These are phyloP conservation scores for Tetrahymena borealis DNA, from an alignment of 73 alveolate genomes.

Conservation along the genomic window DNA sequence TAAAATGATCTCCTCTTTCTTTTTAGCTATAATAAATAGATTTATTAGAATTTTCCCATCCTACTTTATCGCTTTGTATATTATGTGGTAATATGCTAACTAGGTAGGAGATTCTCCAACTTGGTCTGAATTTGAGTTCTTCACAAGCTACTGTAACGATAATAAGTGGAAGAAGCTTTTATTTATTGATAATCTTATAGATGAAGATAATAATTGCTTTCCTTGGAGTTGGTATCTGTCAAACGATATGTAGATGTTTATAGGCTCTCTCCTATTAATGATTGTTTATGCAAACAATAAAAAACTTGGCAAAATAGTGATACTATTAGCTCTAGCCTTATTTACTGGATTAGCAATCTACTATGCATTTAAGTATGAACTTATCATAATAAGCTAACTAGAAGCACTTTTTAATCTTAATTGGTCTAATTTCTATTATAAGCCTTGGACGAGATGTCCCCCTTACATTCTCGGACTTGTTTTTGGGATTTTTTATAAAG, in stretches of 20 bases:
- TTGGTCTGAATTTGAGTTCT: not conserved
- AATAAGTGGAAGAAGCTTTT: not conserved
- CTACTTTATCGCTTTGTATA: not conserved
- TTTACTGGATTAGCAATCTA: not conserved
- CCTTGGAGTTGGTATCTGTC: constrained; percentile 21
- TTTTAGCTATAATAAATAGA: not conserved
- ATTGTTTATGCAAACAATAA: not conserved
- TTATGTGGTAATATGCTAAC: not conserved
- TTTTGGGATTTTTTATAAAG: constrained; percentile 18
- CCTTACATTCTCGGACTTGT: constrained; percentile 11
- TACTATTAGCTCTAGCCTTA: not conserved
- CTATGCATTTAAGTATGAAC: not conserved
- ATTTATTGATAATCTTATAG: constrained; percentile 6
- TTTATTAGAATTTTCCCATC: constrained; percentile 14
- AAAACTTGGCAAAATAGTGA: not conserved
- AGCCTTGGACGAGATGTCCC: constrained; percentile 3
- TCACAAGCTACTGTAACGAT: not conserved
- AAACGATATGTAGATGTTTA: constrained; percentile 4
- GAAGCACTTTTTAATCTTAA: not conserved
- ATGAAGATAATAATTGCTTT: not conserved
- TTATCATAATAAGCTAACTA: not conserved
- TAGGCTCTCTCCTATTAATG: not conserved
- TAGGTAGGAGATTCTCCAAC: constrained; percentile 1
- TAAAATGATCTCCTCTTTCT: not conserved
- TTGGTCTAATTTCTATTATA: not conserved